These are phyloP conservation scores for Scedosporium aurantiacum DNA, from an alignment of 2,329 filamentous ascomycete genomes.

Conservation along the genomic window DNA sequence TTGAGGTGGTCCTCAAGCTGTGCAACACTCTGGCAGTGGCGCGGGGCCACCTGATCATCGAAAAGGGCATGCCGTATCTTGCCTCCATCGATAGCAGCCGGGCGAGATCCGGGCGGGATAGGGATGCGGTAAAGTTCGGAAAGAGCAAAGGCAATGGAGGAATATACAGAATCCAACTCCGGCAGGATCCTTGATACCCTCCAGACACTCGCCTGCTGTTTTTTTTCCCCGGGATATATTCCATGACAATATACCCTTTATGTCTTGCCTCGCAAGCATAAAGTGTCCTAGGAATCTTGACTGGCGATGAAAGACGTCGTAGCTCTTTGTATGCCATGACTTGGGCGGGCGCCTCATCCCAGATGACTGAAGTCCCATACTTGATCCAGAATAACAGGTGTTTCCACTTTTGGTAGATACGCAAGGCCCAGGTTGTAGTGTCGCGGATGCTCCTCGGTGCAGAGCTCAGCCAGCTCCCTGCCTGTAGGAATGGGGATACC, in stretches of 20 bases:
- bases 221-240: slow-evolving; percentile 6
- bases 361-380: not conserved
- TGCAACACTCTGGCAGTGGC: slow-evolving; percentile 11
- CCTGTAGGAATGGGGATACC: not conserved
- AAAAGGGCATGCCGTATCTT: slow-evolving; percentile 8
- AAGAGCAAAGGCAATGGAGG: slow-evolving; percentile 9
- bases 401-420: not conserved
- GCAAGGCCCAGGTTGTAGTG: not conserved
- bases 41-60: slow-evolving; percentile 5
- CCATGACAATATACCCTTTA: slow-evolving; percentile 6
- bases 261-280: slow-evolving; percentile 1
- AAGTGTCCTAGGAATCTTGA: not conserved
- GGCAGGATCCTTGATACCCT: slow-evolving; percentile 6
- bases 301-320: not conserved
- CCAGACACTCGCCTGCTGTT: slow-evolving; percentile 1
- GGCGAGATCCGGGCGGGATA: slow-evolving; percentile 4
- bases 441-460: not conserved
- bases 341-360: not conserved
- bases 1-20: slow-evolving; percentile 13
- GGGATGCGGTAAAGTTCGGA: slow-evolving; percentile 12
- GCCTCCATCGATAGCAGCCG: not conserved
- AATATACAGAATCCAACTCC: slow-evolving; percentile 8
- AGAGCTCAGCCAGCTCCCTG: not conserved
- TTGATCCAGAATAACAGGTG: slow-evolving; percentile 2
- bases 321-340: slow-evolving; percentile 6